Evolutionary conservation across 768 basidiomycete species (phyloP), one percentile per base, ranked within the genome.

Genomic region (Leccinum variicolor): DNA sequence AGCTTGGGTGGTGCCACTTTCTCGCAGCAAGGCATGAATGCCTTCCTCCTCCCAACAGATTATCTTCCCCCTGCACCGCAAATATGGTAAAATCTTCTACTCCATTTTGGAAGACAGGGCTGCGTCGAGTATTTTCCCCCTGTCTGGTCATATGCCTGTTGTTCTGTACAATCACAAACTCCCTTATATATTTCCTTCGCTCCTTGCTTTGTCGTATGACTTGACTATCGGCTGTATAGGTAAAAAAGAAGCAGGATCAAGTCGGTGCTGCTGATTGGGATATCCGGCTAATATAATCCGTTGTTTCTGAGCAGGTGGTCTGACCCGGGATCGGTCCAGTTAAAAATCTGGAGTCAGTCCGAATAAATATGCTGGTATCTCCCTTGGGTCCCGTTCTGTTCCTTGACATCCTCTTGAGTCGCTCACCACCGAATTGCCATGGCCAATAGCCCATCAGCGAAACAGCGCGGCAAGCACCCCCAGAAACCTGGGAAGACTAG

Each of bases 1-100:
- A 90, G 81, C 62, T 73, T 92, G 2, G 91, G 90, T 47, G 90
- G 89, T 50, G 82, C 76, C 64, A 81, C 84, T 8, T 89, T 91
- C 73, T 80, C 84, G 31, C 89, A 90, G 69, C 82, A 89, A 64
- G 91, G 92, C 60, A 90, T 93, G 76, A 89, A 93, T 65, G 89
- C 91, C 4, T 92, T 92, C 74, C 76, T 93, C 49, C 77, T 93
- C 36, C 91, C 91, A 15, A 73, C 77, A 29, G 87, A 91, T 67
- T 91, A 87, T 64, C 78, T 90, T 52, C 85, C 87, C 2, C 76
- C 85, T 56, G 80, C 83, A 25, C 81, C 85, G 50, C 88, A 89
- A 70, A 90, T 92, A 55, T 91, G 89, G 89, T 92, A 69, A 79
- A 58, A 43, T 58, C 15, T 45, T 36, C 36, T 41, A 43, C 34